A percentile compares a stretch with the other conserved stretches of the same genome.
phyloP scores from a whole-genome alignment of 139 green algal species.

The Picochlorum costavermella region DNA sequence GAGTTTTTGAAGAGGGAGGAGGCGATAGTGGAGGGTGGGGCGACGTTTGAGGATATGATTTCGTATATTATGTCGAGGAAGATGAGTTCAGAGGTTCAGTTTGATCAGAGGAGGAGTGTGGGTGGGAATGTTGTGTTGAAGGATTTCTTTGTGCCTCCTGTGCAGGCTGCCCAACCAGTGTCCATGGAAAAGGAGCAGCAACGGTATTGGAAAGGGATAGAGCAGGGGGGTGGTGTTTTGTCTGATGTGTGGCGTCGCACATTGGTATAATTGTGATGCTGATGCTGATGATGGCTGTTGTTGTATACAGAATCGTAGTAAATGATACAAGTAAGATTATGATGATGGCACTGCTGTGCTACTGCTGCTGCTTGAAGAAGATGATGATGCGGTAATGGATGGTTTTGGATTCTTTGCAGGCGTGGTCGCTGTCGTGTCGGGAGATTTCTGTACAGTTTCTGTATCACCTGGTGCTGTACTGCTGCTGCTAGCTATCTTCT shows the following conservation, averaged over 20 bases:
- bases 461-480: background rate
- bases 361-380: background rate
- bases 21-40: background rate
- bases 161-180: no score
- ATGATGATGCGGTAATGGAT: background rate
- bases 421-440: background rate
- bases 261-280: no score
- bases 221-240: background rate
- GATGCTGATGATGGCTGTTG: no score
- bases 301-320: no score
- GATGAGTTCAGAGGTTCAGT: background rate
- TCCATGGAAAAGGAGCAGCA: background rate
- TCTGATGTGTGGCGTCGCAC: no score
- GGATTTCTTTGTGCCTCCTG: no score
- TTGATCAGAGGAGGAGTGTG: background rate
- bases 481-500: background rate
- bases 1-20: slow-evolving; percentile 2
- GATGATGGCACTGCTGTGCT: background rate
- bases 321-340: no score
- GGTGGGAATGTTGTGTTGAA: background rate
- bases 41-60: background rate
- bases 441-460: background rate
- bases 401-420: no score
- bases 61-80: background rate
- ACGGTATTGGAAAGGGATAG: background rate